phyloP scores from a whole-genome alignment of 495 filamentous ascomycete genomes.

The Penicillium silybi region DNA sequence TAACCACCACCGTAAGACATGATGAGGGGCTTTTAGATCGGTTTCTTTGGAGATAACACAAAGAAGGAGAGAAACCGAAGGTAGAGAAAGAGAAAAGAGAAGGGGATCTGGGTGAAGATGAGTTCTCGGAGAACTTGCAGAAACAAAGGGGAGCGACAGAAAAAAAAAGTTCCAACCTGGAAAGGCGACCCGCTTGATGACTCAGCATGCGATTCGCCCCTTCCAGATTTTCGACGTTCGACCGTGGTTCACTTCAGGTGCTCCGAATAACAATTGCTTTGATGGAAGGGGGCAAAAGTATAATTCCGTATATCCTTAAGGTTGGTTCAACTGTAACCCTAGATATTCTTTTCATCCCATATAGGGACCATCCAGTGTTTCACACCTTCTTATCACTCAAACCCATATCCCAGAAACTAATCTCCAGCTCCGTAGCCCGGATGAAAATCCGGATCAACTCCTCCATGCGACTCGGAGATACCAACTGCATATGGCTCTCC shows the following conservation, averaged over 20 bases:
- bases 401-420: slow-evolving; percentile 86
- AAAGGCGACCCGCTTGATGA: slow-evolving; percentile 10
- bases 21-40: slow-evolving; percentile 24
- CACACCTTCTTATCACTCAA: slow-evolving; percentile 31
- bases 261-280: neutral
- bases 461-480: slow-evolving; percentile 71
- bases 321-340: neutral
- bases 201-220: slow-evolving; percentile 1
- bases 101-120: slow-evolving; percentile 12
- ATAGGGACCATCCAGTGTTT: neutral
- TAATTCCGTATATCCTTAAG: neutral
- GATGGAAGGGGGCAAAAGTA: neutral
- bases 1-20: slow-evolving; percentile 78
- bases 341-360: neutral
- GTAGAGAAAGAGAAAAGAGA: slow-evolving; percentile 20
- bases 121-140: slow-evolving; percentile 8
- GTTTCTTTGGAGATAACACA: neutral
- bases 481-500: slow-evolving; percentile 63
- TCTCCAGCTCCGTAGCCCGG: slow-evolving; percentile 86
- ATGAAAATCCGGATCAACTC: slow-evolving; percentile 80
- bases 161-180: slow-evolving; percentile 20
- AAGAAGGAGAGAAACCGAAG: slow-evolving; percentile 9
- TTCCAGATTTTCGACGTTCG: neutral
- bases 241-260: neutral
- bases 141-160: slow-evolving; percentile 27